Conservation (phyloP, 352 stramenopile species). For the Halophytophthora batemanensis region DNA sequence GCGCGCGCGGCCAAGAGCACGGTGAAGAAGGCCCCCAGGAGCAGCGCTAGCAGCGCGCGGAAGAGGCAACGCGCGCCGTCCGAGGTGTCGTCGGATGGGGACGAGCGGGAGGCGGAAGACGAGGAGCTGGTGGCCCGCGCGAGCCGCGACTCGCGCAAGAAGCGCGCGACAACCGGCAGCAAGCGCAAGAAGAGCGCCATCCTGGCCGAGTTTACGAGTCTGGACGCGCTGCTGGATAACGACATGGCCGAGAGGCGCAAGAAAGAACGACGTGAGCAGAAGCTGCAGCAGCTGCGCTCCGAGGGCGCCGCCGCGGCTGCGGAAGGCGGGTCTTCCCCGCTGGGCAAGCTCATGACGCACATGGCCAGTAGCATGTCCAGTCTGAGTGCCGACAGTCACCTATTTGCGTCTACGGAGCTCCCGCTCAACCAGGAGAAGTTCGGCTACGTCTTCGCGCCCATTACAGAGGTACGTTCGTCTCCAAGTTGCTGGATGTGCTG, state of each 20-base stretch:
- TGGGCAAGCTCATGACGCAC: constrained; percentile 62
- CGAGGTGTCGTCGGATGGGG: constrained; percentile 16
- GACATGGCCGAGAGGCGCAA: constrained; percentile 58
- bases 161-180: constrained; percentile 15
- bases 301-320: constrained; percentile 35
- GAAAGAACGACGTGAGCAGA: constrained; percentile 48
- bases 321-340: constrained; percentile 27
- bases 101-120: constrained; percentile 26
- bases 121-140: constrained; percentile 45
- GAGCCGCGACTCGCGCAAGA: constrained; percentile 38
- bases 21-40: not conserved
- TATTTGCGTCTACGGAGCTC: constrained; percentile 45
- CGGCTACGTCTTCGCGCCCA: constrained; percentile 79
- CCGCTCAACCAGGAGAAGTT: constrained; percentile 62
- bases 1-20: not conserved
- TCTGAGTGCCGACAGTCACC: constrained; percentile 56
- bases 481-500: not conserved
- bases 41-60: not conserved
- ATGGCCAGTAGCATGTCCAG: constrained; percentile 74
- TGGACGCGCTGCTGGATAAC: constrained; percentile 71
- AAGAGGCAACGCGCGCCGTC: constrained; percentile 12
- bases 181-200: constrained; percentile 34
- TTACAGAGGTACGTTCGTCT: constrained; percentile 38
- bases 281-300: constrained; percentile 55
- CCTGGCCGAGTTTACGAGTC: constrained; percentile 62